Base-by-base conservation (phyloP, 768 basidiomycete genomes). In the Tricholoma terreum region DNA sequence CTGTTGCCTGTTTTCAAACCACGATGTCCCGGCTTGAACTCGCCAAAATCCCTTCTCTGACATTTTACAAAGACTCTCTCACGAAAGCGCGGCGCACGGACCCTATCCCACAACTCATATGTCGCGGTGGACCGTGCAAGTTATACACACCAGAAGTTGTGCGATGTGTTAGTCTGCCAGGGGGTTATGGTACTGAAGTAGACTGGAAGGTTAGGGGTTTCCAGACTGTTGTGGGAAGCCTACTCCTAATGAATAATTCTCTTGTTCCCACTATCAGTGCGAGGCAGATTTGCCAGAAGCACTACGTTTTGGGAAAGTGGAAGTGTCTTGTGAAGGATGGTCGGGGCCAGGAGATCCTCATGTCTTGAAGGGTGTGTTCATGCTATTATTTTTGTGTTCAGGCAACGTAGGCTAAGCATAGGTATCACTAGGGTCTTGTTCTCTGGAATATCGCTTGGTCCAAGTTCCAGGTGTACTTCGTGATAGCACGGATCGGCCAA, bases 321-420 rank as follows among this genome's bases (percentile, higher is more conserved):
- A 90, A 62, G 81, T 98, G 1, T 87, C 85, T 15, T 98, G 95
- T 64, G 95, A 98, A 75, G 95, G 95, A 21, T 98, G 90, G 89
- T 84, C 81, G 36, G 75, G 79, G 31, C 83, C 92, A 4, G 93
- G 91, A 0, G 95, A 98, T 73, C 79, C 84, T 1, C 84, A 86
- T 69, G 90, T 98, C 12, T 71, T 96, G 59, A 91, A 92, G 77
- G 94, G 94, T 89, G 35, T 33, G 73, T 60, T 51, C 27, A 38
- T 19, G 15, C 40, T 8, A 22, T 17, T 58, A 22, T 51, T 55
- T 31, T 21, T 30, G 49, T 50, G 36, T 30, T n/a, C n/a, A n/a
- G n/a, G 11, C 12, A 27, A n/a, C 48, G 9, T 43, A n/a, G n/a
- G n/a, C 34, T 54, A 5, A 24, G 31, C 8, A 35, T 22, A 34